A percentile compares a stretch with the other conserved stretches of the same genome.
phyloP scores from a whole-genome alignment of 495 filamentous ascomycete species.

The Parmelia sp. region DNA sequence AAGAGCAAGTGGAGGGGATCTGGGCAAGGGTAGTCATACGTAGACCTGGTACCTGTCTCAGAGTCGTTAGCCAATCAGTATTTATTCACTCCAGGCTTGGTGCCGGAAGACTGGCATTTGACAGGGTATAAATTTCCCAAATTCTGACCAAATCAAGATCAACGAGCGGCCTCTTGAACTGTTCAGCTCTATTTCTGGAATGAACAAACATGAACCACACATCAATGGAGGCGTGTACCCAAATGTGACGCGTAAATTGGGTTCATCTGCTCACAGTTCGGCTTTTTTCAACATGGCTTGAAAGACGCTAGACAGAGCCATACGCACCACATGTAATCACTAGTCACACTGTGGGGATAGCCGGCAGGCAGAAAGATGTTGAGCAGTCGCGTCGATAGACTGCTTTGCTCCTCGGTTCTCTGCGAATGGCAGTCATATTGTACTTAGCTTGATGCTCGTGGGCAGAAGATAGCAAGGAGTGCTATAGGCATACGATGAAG shows the following conservation, averaged over 20 bases:
- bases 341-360: conserved; percentile 83
- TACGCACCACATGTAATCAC: conserved; percentile 74
- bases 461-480: neutral
- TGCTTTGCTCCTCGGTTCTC: conserved; percentile 21
- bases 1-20: conserved; percentile 9
- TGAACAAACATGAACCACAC: too few species aligned
- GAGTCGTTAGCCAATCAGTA: conserved; percentile 22
- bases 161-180: neutral
- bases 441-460: neutral
- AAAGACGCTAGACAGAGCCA: neutral
- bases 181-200: neutral
- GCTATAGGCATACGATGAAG: conserved; percentile 22
- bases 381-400: conserved; percentile 40
- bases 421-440: neutral
- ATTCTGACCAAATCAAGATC: neutral
- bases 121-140: neutral
- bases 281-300: neutral
- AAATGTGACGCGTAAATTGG: too few species aligned
- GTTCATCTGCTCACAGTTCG: too few species aligned
- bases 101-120: neutral
- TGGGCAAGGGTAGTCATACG: conserved; percentile 32
- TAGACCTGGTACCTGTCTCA: conserved; percentile 66
- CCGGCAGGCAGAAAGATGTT: conserved; percentile 87
- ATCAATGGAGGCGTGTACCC: too few species aligned
- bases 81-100: neutral